These are phyloP conservation scores for Phytopythium helicoides DNA, from an alignment of 352 stramenopile species.

Conservation along the genomic window DNA sequence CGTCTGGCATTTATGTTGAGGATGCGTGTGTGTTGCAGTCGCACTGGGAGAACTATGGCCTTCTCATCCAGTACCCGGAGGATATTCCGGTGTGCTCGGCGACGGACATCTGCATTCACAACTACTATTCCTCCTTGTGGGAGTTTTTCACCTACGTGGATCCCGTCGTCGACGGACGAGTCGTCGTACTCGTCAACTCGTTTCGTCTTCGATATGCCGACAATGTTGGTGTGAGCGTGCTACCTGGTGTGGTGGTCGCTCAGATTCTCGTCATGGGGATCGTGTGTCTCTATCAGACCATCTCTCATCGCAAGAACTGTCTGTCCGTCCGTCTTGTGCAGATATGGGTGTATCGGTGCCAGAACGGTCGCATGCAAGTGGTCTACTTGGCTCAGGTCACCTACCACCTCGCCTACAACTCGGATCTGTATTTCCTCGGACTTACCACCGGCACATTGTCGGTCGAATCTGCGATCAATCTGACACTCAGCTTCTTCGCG, in stretches of 20 bases:
- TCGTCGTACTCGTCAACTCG: conserved; percentile 13
- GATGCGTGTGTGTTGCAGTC: conserved; percentile 16
- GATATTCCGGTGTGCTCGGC: conserved; percentile 30
- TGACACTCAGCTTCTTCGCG: conserved; percentile 24
- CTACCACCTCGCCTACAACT: no score
- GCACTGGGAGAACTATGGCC: conserved; percentile 32
- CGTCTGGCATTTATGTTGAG: conserved; percentile 28
- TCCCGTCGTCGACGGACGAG: background rate
- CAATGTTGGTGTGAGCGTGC: conserved; percentile 11
- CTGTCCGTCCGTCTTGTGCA: conserved; percentile 15
- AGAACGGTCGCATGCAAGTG: conserved; percentile 24
- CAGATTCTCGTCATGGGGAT: conserved; percentile 26
- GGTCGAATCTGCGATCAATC: conserved; percentile 15
- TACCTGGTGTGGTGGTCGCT: conserved; percentile 11
- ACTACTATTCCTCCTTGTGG: conserved; percentile 28
- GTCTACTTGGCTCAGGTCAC: conserved; percentile 24
- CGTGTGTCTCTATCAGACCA: conserved; percentile 22
- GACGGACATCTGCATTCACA: conserved; percentile 22
- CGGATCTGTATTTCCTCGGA: conserved; percentile 20
- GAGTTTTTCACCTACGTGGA: conserved; percentile 16
- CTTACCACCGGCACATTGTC: conserved; percentile 23
- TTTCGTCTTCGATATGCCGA: conserved; percentile 26
- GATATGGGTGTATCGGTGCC: conserved; percentile 23
- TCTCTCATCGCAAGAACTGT: conserved; percentile 8
- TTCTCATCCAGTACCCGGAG: conserved; percentile 28